Evolutionary conservation across 495 filamentous ascomycete genomes (phyloP).

Genomic region (Lepraria neglecta): DNA sequence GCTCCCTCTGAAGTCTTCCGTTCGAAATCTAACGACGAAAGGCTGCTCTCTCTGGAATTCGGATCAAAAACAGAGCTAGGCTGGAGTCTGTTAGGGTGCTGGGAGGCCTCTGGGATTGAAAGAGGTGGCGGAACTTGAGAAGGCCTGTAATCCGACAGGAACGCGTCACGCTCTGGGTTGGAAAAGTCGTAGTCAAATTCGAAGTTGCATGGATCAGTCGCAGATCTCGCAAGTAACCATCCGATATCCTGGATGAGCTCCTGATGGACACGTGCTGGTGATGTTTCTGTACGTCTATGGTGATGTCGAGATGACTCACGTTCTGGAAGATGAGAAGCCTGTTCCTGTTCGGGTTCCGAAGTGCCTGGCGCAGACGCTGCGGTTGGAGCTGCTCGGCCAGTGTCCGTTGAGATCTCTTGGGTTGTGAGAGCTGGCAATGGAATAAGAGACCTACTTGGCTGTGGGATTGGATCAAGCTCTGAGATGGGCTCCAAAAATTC

Average conservation of each 20-base stretch:
- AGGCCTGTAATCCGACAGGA: no score
- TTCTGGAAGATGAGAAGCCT: not conserved
- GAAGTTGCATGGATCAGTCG: no score
- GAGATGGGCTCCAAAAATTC: not conserved
- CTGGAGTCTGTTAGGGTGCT: no score
- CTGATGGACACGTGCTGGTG: not conserved
- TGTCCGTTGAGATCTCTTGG: not conserved
- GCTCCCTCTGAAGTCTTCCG: no score
- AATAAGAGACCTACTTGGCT: no score
- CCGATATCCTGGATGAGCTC: no score
- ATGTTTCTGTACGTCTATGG: not conserved
- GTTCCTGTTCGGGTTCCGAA: not conserved
- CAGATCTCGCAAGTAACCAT: no score
- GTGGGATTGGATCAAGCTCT: no score
- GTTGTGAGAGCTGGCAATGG: not conserved
- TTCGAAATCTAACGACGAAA: not conserved
- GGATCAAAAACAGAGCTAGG: slow-evolving; percentile 1
- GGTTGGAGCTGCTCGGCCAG: not conserved
- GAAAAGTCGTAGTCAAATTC: no score
- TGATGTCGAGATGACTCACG: not conserved
- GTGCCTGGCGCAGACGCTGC: not conserved
- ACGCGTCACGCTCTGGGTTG: no score
- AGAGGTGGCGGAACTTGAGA: no score
- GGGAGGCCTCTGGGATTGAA: no score
- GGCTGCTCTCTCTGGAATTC: not conserved